A percentile compares a stretch with the other conserved stretches of the same genome.
Conservation (phyloP, 768 basidiomycete species). For the Agrocybe pediades region DNA sequence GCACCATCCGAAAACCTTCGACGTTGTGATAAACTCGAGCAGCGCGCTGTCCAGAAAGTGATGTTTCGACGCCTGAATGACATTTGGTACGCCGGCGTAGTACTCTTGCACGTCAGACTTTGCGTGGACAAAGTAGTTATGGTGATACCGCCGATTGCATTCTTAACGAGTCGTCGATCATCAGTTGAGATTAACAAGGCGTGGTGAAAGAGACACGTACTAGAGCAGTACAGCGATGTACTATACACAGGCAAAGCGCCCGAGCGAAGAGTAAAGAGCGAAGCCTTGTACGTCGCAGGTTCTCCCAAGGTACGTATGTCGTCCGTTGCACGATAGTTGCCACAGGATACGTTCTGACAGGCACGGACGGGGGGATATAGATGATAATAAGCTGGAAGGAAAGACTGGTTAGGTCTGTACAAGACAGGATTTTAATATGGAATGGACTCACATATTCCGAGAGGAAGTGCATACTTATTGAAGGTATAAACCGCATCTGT, state of each 20-base stretch:
- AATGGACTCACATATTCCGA: background rate
- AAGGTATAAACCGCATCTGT: background rate
- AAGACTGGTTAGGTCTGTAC: background rate
- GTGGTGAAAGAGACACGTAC: constrained; percentile 1
- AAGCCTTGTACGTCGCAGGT: constrained; percentile 14
- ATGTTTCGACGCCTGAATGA: constrained; percentile 15
- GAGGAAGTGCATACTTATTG: constrained; percentile 2
- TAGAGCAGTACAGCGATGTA: constrained; percentile 25
- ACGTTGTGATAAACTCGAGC: constrained; percentile 11
- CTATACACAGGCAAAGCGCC: constrained; percentile 25
- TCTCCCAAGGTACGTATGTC: background rate
- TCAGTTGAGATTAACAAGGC: background rate
- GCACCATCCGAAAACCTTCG: constrained; percentile 17
- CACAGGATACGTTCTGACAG: background rate
- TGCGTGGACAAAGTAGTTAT: constrained; percentile 17
- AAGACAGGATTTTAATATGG: background rate
- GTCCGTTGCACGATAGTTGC: background rate
- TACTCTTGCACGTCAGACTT: constrained; percentile 6
- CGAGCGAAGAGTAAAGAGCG: constrained; percentile 20
- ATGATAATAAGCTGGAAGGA: constrained; percentile 2
- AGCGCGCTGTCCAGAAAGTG: constrained; percentile 15
- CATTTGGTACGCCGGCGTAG: constrained; percentile 14
- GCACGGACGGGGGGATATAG: constrained; percentile 4
- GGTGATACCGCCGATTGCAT: constrained; percentile 21
- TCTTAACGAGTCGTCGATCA: constrained; percentile 8